Base-by-base conservation (phyloP, 768 basidiomycete species). In the Leccinum subtestaceum region DNA sequence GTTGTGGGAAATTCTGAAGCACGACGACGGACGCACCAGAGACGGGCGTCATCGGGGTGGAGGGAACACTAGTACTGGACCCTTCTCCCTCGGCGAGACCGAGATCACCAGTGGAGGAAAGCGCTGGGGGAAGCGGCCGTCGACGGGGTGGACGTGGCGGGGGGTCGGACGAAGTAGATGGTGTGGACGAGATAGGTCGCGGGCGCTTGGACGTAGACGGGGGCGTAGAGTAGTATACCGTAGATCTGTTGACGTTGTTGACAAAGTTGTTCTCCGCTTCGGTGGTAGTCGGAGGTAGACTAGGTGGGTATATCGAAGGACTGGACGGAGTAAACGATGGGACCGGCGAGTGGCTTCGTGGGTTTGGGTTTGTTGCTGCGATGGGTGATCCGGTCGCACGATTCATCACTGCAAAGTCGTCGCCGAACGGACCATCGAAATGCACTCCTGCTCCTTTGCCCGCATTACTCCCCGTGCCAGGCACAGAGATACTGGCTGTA, bases 291-390 rank as follows among this genome's bases (percentile, higher is more conserved):
- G 72, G 71, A 25, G 79, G 77, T 19, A 83, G 65, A 57, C 75
- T 78, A 1, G 77, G 70, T 9, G 82, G 78, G 62, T 83, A 81
- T 32, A 82, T 76, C 0, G 84, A 82, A 49, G 82, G 81, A 51
- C 77, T 80, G 19, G 81, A 81, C 46, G 75, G 77, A 45, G 77
- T 69, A 21, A 70, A 65, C 5, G 77, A 80, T 15, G 57, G 55
- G 34, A 31, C 34, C 4, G 55, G 55, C 15, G 55, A 58, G 40
- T 53, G 46, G 19, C 10, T 21, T 65, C 32, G 55, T 2, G 40
- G n/a, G n/a, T 19, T 43, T 43, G 40, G n/a, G 40, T 43, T 43
- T 11, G 40, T 15, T 50, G 60, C 67, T 32, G 66, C 71, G 52
- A 69, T 63, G 27, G 63, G 58, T 12, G 68, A 58, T 29, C 63